Base-by-base conservation (phyloP, 2,329 filamentous ascomycete species). In the Lecanicillium sp. region DNA sequence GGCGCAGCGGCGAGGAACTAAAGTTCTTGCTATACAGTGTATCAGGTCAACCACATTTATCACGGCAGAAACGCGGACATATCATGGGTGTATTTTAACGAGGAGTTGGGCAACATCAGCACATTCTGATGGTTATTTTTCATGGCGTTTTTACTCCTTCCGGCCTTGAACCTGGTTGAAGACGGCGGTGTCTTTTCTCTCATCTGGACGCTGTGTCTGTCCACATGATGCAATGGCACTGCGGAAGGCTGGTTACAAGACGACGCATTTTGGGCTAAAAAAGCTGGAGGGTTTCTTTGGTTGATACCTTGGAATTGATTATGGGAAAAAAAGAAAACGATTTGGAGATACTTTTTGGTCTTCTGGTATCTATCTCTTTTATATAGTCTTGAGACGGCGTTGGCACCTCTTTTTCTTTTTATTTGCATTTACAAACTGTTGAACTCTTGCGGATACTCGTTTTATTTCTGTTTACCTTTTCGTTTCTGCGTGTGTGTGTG, bases 101-200 rank as follows among this genome's bases (percentile, higher is more conserved):
- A 40, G 44, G 44, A 47, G 44, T 47, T 47, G 36, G 27, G 35
- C 36, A 46, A 38, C 26, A 46, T 39, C 26, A 27, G 27, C 19
- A 32, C 33, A 38, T 35, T 23, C 38, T 19, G 39, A 32, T 32
- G 24, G 30, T 30, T 38, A 19, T 20, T 35, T 27, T 37, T 8
- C 27, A 36, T 19, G 44, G 44, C 44, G 44, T 39, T 44, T 44
- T 5, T n/a, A n/a, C n/a, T n/a, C n/a, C n/a, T n/a, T n/a, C n/a
- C n/a, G n/a, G n/a, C n/a, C n/a, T n/a, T n/a, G n/a, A n/a, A n/a
- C n/a, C n/a, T n/a, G n/a, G n/a, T n/a, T n/a, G n/a, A n/a, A n/a
- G n/a, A n/a, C n/a, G n/a, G n/a, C n/a, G n/a, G n/a, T n/a, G n/a
- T n/a, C n/a, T n/a, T n/a, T n/a, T n/a, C n/a, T n/a, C n/a, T n/a